phyloP scores from a whole-genome alignment of 371 early-diverging fungal genomes.

The Rhizomucor miehei region DNA sequence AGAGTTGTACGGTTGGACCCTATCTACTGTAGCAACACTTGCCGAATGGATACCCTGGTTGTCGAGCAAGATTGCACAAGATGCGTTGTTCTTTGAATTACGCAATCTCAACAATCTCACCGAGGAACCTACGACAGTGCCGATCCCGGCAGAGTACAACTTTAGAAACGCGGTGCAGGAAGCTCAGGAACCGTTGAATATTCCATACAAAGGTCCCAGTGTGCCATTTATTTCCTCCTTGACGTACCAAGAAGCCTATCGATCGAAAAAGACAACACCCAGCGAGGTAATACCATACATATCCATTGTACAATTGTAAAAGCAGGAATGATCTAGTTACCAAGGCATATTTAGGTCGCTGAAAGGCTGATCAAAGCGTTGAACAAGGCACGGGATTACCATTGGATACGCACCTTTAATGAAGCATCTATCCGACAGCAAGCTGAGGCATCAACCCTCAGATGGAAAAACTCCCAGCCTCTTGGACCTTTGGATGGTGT shows the following conservation, averaged over 20 bases:
- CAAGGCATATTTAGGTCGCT: slow-evolving; percentile 20
- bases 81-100: slow-evolving; percentile 18
- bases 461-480: slow-evolving; percentile 50
- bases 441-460: slow-evolving; percentile 53
- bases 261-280: slow-evolving; percentile 23
- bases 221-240: slow-evolving; percentile 29
- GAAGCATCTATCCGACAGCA: slow-evolving; percentile 39
- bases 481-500: slow-evolving; percentile 69
- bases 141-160: slow-evolving; percentile 20
- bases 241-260: slow-evolving; percentile 37
- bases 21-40: slow-evolving; percentile 21
- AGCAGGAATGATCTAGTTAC: not conserved
- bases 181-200: too few species aligned
- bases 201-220: too few species aligned
- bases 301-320: not conserved
- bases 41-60: slow-evolving; percentile 24
- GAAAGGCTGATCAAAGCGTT: slow-evolving; percentile 15
- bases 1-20: slow-evolving; percentile 27
- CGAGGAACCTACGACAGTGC: slow-evolving; percentile 26
- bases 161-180: too few species aligned
- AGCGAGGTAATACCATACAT: slow-evolving; percentile 8
- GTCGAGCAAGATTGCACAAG: slow-evolving; percentile 27
- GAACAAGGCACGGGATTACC: slow-evolving; percentile 13
- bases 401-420: slow-evolving; percentile 40
- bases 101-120: slow-evolving; percentile 17